A percentile compares a stretch with the other conserved stretches of the same genome.
These are phyloP conservation scores for Hypoxylon intermedium DNA, from an alignment of 495 filamentous ascomycete species.

Conservation along the genomic window DNA sequence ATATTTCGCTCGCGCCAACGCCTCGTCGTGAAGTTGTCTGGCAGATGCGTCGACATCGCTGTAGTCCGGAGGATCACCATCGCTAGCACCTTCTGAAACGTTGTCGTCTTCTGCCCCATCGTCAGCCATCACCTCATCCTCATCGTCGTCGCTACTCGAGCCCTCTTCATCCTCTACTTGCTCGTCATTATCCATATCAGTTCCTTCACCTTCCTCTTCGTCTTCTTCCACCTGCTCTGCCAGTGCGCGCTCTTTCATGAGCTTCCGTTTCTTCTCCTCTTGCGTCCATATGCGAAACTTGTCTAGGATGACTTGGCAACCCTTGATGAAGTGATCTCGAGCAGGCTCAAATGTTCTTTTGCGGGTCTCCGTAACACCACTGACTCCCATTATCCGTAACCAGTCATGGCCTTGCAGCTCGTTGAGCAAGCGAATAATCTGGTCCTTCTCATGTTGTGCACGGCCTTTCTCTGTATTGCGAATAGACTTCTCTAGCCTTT, in stretches of 20 bases:
- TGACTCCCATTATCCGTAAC: slow-evolving; percentile 92
- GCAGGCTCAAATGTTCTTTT: slow-evolving; percentile 88
- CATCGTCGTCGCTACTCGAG: slow-evolving; percentile 29
- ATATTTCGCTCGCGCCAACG: slow-evolving; percentile 51
- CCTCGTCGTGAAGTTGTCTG: slow-evolving; percentile 76
- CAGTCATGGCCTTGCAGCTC: slow-evolving; percentile 91
- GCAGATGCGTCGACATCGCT: slow-evolving; percentile 78
- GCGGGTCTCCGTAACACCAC: slow-evolving; percentile 78
- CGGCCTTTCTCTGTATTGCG: slow-evolving; percentile 92
- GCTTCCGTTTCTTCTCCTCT: slow-evolving; percentile 82
- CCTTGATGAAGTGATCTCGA: slow-evolving; percentile 78
- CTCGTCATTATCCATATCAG: slow-evolving; percentile 38
- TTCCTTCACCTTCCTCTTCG: slow-evolving; percentile 44
- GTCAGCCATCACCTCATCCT: slow-evolving; percentile 35
- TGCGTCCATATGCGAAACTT: slow-evolving; percentile 90
- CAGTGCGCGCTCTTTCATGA: slow-evolving; percentile 67
- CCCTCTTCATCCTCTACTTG: slow-evolving; percentile 41
- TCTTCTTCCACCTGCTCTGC: slow-evolving; percentile 55
- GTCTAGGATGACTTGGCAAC: slow-evolving; percentile 77
- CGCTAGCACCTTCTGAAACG: slow-evolving; percentile 45
- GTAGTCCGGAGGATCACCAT: slow-evolving; percentile 63
- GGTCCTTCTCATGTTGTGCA: slow-evolving; percentile 89
- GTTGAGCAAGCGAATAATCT: slow-evolving; percentile 83
- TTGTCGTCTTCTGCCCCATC: slow-evolving; percentile 40
- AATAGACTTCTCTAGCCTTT: slow-evolving; percentile 88